Base-by-base conservation (phyloP, 1,139 yeast species). In the Kodamaea arcana region DNA sequence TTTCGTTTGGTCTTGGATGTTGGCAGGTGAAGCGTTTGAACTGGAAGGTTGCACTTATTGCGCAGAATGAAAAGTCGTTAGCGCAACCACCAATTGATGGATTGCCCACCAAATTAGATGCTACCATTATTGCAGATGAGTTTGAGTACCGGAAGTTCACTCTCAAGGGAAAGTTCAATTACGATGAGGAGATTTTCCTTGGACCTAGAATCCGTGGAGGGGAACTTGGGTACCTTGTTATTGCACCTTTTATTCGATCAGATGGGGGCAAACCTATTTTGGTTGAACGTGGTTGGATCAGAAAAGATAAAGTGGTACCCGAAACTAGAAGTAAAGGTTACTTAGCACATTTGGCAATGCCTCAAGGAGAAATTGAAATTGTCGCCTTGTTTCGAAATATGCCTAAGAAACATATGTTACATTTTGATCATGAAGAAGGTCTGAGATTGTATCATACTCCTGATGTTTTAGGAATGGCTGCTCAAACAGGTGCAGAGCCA, bases 221-320 rank as follows among this genome's bases (percentile, higher is more conserved):
- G 7, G 70, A 68, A 45, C 73, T 79, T 39, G 98, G 98, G 2
- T 92, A 84, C 56, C 65, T 77, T 31, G 72, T 92, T 10, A 78
- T 86, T 25, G 83, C 95, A 7, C 98, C 98, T 4, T 77, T 92
- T 51, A 72, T 78, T 18, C 75, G 95, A 41, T 66, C 77, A 10
- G 78, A 78, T 45, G 95, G 95, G 11, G 86, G 86, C 0, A 54
- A 69, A 37, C 82, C 82, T 8, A 65, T 90, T 18, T 66, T 92
- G 37, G 74, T 92, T 23, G 94, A 87, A 56, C 75, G 99, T 46
- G 99, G 99, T 6, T 92, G 97, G 95, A 80, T 92, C 31, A 66
- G 78, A 23, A 87, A 83, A 47, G 83, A 80, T 13, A 78, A 77
- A 45, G 81, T 83, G 4, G 66, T 78, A 18, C 95, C 94, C 22